phyloP scores from a whole-genome alignment of 192 early-diverging fungal species.

The Coemansia sp. region DNA sequence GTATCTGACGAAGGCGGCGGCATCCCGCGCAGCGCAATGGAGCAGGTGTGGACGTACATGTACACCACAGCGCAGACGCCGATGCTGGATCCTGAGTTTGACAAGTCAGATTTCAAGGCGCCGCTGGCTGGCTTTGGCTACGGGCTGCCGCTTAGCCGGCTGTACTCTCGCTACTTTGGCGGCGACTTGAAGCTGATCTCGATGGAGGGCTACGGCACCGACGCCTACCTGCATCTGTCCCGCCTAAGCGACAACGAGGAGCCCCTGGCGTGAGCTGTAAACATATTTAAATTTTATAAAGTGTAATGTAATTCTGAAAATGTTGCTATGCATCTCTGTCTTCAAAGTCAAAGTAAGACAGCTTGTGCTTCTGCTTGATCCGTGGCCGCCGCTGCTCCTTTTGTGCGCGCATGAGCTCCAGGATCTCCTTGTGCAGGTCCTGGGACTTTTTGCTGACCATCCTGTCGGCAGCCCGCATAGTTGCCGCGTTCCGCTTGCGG shows the following conservation, averaged over 20 bases:
- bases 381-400: constrained; percentile 32
- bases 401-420: constrained; percentile 41
- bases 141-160: constrained; percentile 81
- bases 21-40: constrained; percentile 83
- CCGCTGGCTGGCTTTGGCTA: constrained; percentile 91
- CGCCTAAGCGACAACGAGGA: constrained; percentile 88
- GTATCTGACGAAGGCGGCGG: constrained; percentile 95
- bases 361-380: constrained; percentile 20
- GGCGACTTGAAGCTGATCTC: constrained; percentile 90
- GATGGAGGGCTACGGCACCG: constrained; percentile 95
- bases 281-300: not conserved
- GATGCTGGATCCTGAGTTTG: constrained; percentile 65
- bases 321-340: constrained; percentile 9
- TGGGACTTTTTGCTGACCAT: constrained; percentile 23
- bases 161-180: constrained; percentile 95
- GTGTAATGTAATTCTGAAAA: not conserved
- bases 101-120: constrained; percentile 75
- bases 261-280: constrained; percentile 59
- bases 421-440: constrained; percentile 25
- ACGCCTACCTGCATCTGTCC: constrained; percentile 92
- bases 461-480: constrained; percentile 21
- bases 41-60: constrained; percentile 96
- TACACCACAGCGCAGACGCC: constrained; percentile 77
- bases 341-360: constrained; percentile 45
- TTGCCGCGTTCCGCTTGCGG: constrained; percentile 13